Conservation (phyloP, 345 rosid species). For the Eucalyptus sp. region DNA sequence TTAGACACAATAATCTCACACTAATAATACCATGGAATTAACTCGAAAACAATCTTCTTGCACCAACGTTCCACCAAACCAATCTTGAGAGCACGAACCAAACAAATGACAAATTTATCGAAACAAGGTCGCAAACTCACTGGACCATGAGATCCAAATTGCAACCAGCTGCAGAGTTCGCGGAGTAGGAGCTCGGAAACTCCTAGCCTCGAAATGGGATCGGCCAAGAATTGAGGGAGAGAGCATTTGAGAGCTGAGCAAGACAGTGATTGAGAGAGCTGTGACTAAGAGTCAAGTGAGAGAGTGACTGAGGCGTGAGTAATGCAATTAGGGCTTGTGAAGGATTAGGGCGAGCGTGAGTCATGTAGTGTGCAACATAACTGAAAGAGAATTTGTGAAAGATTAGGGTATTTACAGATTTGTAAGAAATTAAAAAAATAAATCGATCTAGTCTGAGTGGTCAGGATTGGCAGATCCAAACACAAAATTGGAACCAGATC, state of each 20-base stretch:
- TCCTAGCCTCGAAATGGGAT: background rate
- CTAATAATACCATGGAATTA: background rate
- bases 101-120: background rate
- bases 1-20: background rate
- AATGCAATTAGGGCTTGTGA: background rate
- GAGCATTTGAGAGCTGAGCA: background rate
- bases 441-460: accelerated
- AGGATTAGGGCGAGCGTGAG: background rate
- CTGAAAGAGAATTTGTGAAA: background rate
- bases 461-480: accelerated
- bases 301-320: background rate
- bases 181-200: background rate
- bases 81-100: background rate
- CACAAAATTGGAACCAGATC: accelerated
- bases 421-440: background rate
- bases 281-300: background rate
- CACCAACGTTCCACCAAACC: background rate
- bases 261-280: too few species aligned
- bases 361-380: background rate
- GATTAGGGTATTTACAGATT: background rate
- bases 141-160: slow-evolving; percentile 19
- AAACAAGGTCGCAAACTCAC: slow-evolving; percentile 4
- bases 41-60: background rate
- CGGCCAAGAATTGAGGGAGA: background rate
- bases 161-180: background rate